Conservation (phyloP, 225 moss, liverwort and hornwort genomes). For the Physcomitrellopsis africana region DNA sequence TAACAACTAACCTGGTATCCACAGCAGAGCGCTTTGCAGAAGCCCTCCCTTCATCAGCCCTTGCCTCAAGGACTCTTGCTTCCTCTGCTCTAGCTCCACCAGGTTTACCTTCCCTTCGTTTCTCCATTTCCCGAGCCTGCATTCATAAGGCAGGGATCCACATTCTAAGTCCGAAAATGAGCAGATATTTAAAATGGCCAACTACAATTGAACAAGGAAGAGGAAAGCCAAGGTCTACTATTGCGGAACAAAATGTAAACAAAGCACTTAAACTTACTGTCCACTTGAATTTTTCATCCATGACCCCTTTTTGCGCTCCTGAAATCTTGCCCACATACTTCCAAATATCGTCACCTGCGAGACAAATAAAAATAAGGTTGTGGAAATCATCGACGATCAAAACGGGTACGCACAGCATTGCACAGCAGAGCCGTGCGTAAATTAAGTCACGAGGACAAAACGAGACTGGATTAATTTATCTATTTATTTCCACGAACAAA, state of each 20-base stretch:
- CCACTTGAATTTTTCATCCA: conserved; percentile 99
- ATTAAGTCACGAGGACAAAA: not conserved
- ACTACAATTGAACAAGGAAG: not conserved
- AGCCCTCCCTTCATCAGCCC: conserved; percentile 68
- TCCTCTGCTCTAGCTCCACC: conserved; percentile 71
- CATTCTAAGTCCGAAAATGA: conserved; percentile 14
- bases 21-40: conserved; percentile 66
- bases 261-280: conserved; percentile 52
- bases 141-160: not conserved
- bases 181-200: not conserved
- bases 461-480: too few relatives aligned
- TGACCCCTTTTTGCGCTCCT: conserved; percentile 81
- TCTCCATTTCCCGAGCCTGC: conserved; percentile 88
- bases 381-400: not conserved
- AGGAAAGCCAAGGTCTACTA: not conserved
- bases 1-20: conserved; percentile 57
- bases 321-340: conserved; percentile 80
- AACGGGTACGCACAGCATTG: not conserved
- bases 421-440: not conserved
- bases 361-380: conserved; percentile 14
- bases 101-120: conserved; percentile 80
- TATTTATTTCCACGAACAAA: not conserved
- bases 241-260: too few relatives aligned
- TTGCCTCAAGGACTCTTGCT: conserved; percentile 58
- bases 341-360: conserved; percentile 91